Base-by-base conservation (phyloP, 345 rosid species). In the Salix suchowensis region DNA sequence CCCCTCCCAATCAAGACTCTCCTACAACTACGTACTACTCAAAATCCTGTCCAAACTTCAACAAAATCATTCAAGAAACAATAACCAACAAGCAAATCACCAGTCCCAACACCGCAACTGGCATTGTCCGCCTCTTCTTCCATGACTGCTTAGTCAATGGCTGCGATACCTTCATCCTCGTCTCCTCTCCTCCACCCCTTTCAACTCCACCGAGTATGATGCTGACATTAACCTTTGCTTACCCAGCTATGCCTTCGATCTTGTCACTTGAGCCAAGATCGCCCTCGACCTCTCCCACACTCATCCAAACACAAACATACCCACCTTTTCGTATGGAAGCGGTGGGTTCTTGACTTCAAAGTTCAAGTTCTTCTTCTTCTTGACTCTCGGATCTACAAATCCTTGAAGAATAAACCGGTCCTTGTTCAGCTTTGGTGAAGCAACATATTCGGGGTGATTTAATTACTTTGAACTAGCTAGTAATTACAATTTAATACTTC, bases 241-340 rank as follows among this genome's bases (percentile, higher is more conserved):
- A 72, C 84, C 84, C 28, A 80, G 84, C 15, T 78, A 81, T 52
- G 80, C 81, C 42, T 81, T 81, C 72, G 81, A 81, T 74, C 75
- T 81, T 32, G 37, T 81, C 40, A 42, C 70, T 28, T 80, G 84
- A 4, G 96, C 93, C 77, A 95, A 95, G 85, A 90, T 93, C 19
- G 96, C 97, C 4, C 91, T 95, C 42, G 97, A 95, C 77, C 97
- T 95, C 46, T 75, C 97, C 97, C 2, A 81, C 32, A 30, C 32
- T 2, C 3, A 30, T 30, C 3, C 32, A 30, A 30, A n/a, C n/a
- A n/a, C n/a, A n/a, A n/a, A n/a, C n/a, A n/a, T n/a, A n/a, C n/a
- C n/a, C n/a, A n/a, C n/a, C n/a, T n/a, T n/a, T n/a, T n/a, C n/a
- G n/a, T n/a, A n/a, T n/a, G n/a, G n/a, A n/a, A n/a, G n/a, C n/a